A percentile compares a stretch with the other conserved stretches of the same genome.
Evolutionary conservation across 106 monocot genomes (phyloP).

Genomic region (Allium sativum): DNA sequence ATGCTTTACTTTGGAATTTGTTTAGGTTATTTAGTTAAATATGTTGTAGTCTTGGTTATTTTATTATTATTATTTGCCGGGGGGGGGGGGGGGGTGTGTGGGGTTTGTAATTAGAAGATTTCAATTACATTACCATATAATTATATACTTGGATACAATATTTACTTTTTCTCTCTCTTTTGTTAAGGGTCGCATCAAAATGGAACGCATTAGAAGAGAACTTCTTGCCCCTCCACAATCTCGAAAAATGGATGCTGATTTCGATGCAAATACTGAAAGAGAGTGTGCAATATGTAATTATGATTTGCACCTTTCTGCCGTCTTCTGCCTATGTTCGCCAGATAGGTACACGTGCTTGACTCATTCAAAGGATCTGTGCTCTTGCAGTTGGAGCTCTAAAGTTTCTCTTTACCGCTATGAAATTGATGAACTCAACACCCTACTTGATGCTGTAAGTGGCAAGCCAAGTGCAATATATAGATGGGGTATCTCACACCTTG

Average conservation of each 20-base stretch:
- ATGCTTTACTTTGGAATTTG: too few species aligned
- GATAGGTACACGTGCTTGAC: slow-evolving; percentile 69
- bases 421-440: slow-evolving; percentile 48
- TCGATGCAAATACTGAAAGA: slow-evolving; percentile 54
- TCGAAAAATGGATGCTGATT: slow-evolving; percentile 67
- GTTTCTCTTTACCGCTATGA: slow-evolving; percentile 72
- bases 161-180: not conserved
- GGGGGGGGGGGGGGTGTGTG: too few species aligned
- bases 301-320: slow-evolving; percentile 83
- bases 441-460: slow-evolving; percentile 67
- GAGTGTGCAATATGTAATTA: slow-evolving; percentile 78
- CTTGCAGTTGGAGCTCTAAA: slow-evolving; percentile 44
- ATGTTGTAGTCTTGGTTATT: too few species aligned
- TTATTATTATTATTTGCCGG: too few species aligned
- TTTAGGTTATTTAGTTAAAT: too few species aligned
- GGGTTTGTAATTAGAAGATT: not conserved
- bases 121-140: not conserved
- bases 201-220: slow-evolving; percentile 47
- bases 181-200: slow-evolving; percentile 45
- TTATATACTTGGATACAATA: not conserved
- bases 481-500: slow-evolving; percentile 72
- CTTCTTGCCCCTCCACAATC: slow-evolving; percentile 33
- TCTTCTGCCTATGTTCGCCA: slow-evolving; percentile 46
- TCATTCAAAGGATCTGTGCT: slow-evolving; percentile 75
- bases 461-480: slow-evolving; percentile 66